Evolutionary conservation across 306 rosid genomes (phyloP), one percentile per base, ranked within the genome.

Genomic region (Sophora flavescens): DNA sequence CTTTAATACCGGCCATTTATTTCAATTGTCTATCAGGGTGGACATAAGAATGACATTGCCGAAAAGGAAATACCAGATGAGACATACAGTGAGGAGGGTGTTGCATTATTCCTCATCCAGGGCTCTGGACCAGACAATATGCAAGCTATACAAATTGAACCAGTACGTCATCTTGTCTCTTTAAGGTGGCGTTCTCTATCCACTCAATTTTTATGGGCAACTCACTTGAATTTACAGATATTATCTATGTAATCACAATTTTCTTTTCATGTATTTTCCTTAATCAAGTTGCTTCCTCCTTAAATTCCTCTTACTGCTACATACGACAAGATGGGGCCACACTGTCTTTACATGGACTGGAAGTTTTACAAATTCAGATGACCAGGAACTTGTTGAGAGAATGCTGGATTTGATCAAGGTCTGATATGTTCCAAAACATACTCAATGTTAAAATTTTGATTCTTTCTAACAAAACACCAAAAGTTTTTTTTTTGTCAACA

Each of bases 121-220:
- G 99, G 99, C 82, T 65, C 93, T 56, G 99, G 98, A 68, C 91
- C 99, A 14, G 98, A 96, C 13, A 96, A 89, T 84, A 96, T 96
- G 99, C 99, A 96, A 86, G 98, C 99, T 65, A 93, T 93, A 83
- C 99, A 96, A 93, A 93, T 93, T 44, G 94, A 93, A 36, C 54
- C 96, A 3, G 99, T 96, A 76, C 38, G 91, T 60, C 66, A 32
- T 63, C 68, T 69, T 68, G 63, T 62, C 61, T 78, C 22, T 71
- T 76, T 45, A 51, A 18, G 69, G 68, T 13, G 45, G 28, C 63
- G 44, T 7, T 56, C 69, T 75, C 60, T 65, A 35, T 22, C 22
- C 22, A 22, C 22, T 22, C 22, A 22, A 22, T 74, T 66, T 75
- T 35, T 54, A 56, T 68, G 36, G 36, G 72, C 14, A 64, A 62